Conservation (phyloP, 2,329 filamentous ascomycete species). For the Nemania diffusa region DNA sequence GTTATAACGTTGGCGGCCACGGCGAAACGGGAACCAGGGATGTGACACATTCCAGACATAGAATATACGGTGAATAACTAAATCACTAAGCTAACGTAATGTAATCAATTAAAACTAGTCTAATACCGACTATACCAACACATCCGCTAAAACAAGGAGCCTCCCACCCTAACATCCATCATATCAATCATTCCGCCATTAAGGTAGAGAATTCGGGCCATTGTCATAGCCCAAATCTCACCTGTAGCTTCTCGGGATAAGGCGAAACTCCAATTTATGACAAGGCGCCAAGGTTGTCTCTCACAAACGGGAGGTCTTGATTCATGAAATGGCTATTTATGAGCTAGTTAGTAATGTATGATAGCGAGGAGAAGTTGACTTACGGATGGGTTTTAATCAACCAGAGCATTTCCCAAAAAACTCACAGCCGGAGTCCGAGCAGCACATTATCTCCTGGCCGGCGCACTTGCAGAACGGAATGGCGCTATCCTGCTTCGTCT, state of each 20-base stretch:
- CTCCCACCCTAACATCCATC: no score
- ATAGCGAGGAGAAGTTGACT: neutral
- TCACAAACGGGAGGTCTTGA: neutral
- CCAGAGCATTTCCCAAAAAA: conserved; percentile 9
- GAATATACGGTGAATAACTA: no score
- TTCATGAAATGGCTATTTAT: neutral
- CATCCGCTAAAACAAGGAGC: no score
- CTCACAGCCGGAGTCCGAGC: conserved; percentile 29
- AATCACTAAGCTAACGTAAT: no score
- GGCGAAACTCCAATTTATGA: neutral
- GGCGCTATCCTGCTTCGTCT: conserved; percentile 4
- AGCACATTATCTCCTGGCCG: conserved; percentile 17
- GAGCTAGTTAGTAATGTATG: neutral
- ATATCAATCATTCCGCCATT: neutral
- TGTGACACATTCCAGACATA: no score
- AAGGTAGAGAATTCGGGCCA: neutral
- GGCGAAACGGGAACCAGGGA: no score
- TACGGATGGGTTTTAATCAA: conserved; percentile 6
- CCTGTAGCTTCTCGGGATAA: neutral
- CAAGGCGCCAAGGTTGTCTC: neutral
- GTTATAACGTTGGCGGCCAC: no score
- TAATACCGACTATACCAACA: no score
- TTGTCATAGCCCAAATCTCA: no score
- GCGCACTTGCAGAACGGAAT: conserved; percentile 31
- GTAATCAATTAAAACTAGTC: no score